Evolutionary conservation across 768 basidiomycete species (phyloP), one percentile per base, ranked within the genome.

Genomic region (Suillus spraguei): DNA sequence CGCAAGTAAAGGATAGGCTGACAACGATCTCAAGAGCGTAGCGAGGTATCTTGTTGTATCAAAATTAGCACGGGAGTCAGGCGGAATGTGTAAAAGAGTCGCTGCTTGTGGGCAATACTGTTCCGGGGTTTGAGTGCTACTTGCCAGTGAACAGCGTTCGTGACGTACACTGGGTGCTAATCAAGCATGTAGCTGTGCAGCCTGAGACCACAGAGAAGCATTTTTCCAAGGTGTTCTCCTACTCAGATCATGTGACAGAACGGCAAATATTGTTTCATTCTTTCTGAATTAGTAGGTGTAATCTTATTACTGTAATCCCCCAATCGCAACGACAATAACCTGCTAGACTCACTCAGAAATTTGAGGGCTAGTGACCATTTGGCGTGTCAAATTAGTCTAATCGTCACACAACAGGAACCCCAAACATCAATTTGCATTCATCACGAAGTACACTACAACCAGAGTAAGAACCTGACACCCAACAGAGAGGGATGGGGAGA

Each of bases 381-480:
- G 20, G 10, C 10, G 10, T 46, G n/a, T 10, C 44, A n/a, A 5
- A 11, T 5, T 7, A 0, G 24, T 16, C 24, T 3, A 28, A 49
- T 33, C n/a, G 35, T 7, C n/a, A 52, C 22, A 50, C 41, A 32
- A 41, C 9, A 14, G 59, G 20, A 66, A 46, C 67, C 63, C 9
- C 41, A 62, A 69, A 24, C 58, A 14, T 59, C 61, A 2, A 59
- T 60, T 64, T 59, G 35, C 36, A 63, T 64, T 69, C 62, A 24
- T 63, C 49, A 39, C 41, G 44, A n/a, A 32, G 39, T 39, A 52
- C 28, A 59, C 49, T 32, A 47, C 22, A 20, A 52, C n/a, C 39
- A n/a, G 2, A 20, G 5, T 10, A n/a, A 28, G 56, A 58, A 41
- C 20, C 65, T 61, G 59, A 24, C 33, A 36, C 41, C 42, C 65